These are phyloP conservation scores for Phytophthora nicotianae DNA, from an alignment of 352 stramenopile genomes.

Conservation along the genomic window DNA sequence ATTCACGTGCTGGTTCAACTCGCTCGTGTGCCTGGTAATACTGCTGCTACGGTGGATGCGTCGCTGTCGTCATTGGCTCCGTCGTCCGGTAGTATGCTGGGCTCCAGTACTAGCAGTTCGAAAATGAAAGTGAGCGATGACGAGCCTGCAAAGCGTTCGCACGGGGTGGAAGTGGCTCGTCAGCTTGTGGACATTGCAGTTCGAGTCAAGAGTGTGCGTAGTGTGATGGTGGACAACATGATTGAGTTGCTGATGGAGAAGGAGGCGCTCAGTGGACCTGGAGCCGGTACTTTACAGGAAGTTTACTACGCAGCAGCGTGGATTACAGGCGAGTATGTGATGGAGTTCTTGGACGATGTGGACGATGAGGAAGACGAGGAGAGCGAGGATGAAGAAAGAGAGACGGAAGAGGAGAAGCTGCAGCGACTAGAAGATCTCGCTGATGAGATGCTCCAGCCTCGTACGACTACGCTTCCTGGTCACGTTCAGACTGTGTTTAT, in stretches of 20 bases:
- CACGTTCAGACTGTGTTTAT: constrained; percentile 95
- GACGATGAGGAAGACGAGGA: constrained; percentile 81
- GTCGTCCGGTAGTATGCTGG: constrained; percentile 53
- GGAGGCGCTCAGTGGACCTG: constrained; percentile 72
- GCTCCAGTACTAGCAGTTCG: constrained; percentile 29
- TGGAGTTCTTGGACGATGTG: constrained; percentile 89
- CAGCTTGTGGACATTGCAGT: constrained; percentile 98
- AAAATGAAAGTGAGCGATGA: constrained; percentile 35
- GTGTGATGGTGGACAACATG: constrained; percentile 95
- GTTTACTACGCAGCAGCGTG: constrained; percentile 96
- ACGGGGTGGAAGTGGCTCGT: constrained; percentile 89
- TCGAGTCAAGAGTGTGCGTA: constrained; percentile 95
- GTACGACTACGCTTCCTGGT: constrained; percentile 79
- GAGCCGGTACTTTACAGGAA: constrained; percentile 89
- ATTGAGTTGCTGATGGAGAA: constrained; percentile 93
- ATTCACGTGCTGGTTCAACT: constrained; percentile 97
- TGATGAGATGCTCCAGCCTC: constrained; percentile 81
- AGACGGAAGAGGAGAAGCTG: constrained; percentile 83
- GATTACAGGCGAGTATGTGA: constrained; percentile 98
- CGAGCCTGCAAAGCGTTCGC: constrained; percentile 42
- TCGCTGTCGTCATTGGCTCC: constrained; percentile 35
- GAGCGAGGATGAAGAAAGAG: constrained; percentile 72
- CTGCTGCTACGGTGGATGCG: constrained; percentile 39
- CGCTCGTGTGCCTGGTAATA: constrained; percentile 89
- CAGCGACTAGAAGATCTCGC: constrained; percentile 85